phyloP scores from a whole-genome alignment of 352 stramenopile genomes.

The Pythium myriotylum region DNA sequence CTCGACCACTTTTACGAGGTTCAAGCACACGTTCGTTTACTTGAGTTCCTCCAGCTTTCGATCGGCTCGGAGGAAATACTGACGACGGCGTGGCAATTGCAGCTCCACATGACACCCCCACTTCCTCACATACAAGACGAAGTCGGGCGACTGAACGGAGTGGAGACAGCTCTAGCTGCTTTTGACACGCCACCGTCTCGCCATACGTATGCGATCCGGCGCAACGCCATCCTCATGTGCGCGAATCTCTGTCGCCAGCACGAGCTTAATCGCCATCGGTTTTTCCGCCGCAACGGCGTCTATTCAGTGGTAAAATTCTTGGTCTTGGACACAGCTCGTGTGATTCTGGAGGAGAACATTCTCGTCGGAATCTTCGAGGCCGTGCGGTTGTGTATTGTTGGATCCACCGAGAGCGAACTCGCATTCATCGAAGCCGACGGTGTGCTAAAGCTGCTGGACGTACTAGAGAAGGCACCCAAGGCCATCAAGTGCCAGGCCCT shows the following conservation, averaged over 20 bases:
- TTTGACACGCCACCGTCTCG: constrained; percentile 49
- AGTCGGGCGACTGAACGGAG: constrained; percentile 42
- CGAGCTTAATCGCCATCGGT: constrained; percentile 52
- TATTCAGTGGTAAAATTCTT: constrained; percentile 43
- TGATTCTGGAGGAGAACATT: constrained; percentile 70
- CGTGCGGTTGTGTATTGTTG: constrained; percentile 64
- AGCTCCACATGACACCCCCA: constrained; percentile 45
- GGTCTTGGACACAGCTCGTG: constrained; percentile 50
- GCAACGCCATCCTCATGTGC: constrained; percentile 62
- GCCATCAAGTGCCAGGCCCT: constrained; percentile 64
- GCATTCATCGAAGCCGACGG: constrained; percentile 64
- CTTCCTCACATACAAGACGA: constrained; percentile 44
- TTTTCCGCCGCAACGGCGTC: constrained; percentile 53
- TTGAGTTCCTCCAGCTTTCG: constrained; percentile 54
- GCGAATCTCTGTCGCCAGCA: constrained; percentile 58
- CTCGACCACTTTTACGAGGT: constrained; percentile 66
- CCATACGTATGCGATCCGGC: constrained; percentile 66
- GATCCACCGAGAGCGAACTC: constrained; percentile 51
- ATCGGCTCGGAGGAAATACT: constrained; percentile 41
- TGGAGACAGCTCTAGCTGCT: constrained; percentile 55
- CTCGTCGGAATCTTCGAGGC: constrained; percentile 66
- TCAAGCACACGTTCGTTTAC: constrained; percentile 42
- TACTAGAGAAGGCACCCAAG: constrained; percentile 55
- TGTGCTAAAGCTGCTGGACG: constrained; percentile 58
- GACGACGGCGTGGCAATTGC: constrained; percentile 53